Percentiles rank a stretch among this genome's conserved stretches.
phyloP scores from a whole-genome alignment of 768 basidiomycete genomes.

The Hemileccinum rubropunctum region DNA sequence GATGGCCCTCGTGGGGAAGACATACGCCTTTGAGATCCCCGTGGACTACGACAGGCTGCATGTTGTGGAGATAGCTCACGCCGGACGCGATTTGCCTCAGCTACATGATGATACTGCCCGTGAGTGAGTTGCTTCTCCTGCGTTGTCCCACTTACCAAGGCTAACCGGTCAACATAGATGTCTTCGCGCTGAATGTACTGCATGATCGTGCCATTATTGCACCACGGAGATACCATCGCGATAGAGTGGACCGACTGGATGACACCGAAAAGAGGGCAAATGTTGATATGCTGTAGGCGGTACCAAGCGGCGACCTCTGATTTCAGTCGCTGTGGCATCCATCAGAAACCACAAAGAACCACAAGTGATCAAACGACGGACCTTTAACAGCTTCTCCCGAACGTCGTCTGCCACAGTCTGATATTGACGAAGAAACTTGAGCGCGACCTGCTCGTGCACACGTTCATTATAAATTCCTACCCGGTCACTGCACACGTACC shows the following conservation, averaged over 20 bases:
- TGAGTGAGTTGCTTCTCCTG: background rate
- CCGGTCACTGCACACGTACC: conserved; percentile 9
- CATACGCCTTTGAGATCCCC: conserved; percentile 62
- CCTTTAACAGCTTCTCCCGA: conserved; percentile 52
- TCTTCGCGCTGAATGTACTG: conserved; percentile 45
- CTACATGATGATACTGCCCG: conserved; percentile 25
- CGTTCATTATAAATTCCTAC: conserved; percentile 1
- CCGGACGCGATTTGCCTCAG: conserved; percentile 55
- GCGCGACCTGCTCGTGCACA: conserved; percentile 42
- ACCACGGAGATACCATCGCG: conserved; percentile 67
- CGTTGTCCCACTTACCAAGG: conserved; percentile 38
- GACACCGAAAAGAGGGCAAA: conserved; percentile 55
- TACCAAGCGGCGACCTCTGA: conserved; percentile 59
- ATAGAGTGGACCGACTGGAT: conserved; percentile 48
- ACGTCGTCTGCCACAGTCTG: conserved; percentile 49
- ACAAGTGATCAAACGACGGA: conserved; percentile 14
- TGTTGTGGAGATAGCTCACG: conserved; percentile 54
- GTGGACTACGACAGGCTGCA: conserved; percentile 53
- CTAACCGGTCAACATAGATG: conserved; percentile 41
- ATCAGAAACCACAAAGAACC: background rate
- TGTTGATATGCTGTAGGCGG: conserved; percentile 51
- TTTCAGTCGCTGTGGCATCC: conserved; percentile 47
- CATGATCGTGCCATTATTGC: conserved; percentile 54
- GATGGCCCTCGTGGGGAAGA: background rate
- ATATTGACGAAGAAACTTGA: conserved; percentile 51